phyloP scores from a whole-genome alignment of 345 rosid genomes.

The Jatropha curcas region DNA sequence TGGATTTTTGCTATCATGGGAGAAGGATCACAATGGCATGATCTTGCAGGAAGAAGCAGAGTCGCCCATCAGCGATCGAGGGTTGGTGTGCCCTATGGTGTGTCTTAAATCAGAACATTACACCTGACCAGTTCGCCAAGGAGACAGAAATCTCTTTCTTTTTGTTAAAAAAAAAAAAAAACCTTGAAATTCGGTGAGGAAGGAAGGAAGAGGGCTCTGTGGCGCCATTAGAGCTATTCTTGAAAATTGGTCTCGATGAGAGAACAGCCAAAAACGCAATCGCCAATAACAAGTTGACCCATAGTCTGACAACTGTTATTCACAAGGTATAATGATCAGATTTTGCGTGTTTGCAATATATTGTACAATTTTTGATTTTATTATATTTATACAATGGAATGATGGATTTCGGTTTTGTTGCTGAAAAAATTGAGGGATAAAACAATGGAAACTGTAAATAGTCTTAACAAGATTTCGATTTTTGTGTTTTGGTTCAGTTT shows the following conservation, averaged over 20 bases:
- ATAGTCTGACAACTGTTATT: conserved; percentile 76
- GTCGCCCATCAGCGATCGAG: too few relatives aligned
- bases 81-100: too few relatives aligned
- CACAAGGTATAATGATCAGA: conserved; percentile 53
- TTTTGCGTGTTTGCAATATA: too few relatives aligned
- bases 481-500: neutral
- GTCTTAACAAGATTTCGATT: too few relatives aligned
- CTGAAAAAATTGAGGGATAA: neutral
- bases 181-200: neutral
- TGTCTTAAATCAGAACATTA: too few relatives aligned
- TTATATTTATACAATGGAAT: neutral
- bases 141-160: too few relatives aligned
- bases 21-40: too few relatives aligned
- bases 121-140: too few relatives aligned
- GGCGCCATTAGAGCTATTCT: conserved; percentile 54
- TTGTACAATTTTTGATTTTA: neutral
- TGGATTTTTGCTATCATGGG: too few relatives aligned
- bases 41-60: too few relatives aligned
- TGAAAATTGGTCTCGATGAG: conserved; percentile 83
- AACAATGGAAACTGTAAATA: neutral
- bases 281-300: conserved; percentile 80
- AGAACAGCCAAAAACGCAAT: conserved; percentile 75
- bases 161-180: too few relatives aligned
- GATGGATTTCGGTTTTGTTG: neutral
- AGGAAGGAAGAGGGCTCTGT: conserved; percentile 16